Evolutionary conservation across 2,329 filamentous ascomycete species (phyloP).

Genomic region (Penicillium hordei): DNA sequence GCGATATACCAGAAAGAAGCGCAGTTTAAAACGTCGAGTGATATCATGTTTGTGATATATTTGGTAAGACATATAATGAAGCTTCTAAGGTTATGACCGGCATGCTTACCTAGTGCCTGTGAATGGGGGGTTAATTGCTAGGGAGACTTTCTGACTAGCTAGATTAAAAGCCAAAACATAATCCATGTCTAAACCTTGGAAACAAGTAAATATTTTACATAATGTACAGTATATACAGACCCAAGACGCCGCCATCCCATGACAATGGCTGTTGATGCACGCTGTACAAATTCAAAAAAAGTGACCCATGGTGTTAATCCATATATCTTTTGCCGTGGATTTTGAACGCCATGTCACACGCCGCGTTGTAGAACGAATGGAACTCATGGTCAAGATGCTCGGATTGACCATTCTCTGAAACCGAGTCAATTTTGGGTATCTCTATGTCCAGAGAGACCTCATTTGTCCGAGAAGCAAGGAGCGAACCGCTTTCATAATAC

Average conservation of each 20-base stretch:
- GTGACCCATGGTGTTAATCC: neutral
- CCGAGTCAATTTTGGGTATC: conserved; percentile 11
- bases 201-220: conserved; percentile 11
- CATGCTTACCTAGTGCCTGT: too few relatives aligned
- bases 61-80: neutral
- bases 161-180: neutral
- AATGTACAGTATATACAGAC: conserved; percentile 11
- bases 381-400: conserved; percentile 29
- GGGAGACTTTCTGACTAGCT: neutral
- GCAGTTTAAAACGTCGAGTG: too few relatives aligned
- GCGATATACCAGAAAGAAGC: too few relatives aligned
- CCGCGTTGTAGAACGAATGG: conserved; percentile 37
- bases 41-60: neutral
- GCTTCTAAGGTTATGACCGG: too few relatives aligned
- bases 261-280: conserved; percentile 1
- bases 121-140: neutral
- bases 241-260: conserved; percentile 4
- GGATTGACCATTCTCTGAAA: conserved; percentile 4
- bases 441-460: conserved; percentile 36
- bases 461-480: conserved; percentile 30
- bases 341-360: conserved; percentile 42
- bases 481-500: conserved; percentile 35
- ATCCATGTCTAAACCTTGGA: neutral
- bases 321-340: conserved; percentile 21
- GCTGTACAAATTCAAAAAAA: conserved; percentile 10